Percentiles rank a stretch among this genome's conserved stretches.
These are phyloP conservation scores for Xylaria sp. DNA, from an alignment of 2,329 filamentous ascomycete species.

Conservation along the genomic window DNA sequence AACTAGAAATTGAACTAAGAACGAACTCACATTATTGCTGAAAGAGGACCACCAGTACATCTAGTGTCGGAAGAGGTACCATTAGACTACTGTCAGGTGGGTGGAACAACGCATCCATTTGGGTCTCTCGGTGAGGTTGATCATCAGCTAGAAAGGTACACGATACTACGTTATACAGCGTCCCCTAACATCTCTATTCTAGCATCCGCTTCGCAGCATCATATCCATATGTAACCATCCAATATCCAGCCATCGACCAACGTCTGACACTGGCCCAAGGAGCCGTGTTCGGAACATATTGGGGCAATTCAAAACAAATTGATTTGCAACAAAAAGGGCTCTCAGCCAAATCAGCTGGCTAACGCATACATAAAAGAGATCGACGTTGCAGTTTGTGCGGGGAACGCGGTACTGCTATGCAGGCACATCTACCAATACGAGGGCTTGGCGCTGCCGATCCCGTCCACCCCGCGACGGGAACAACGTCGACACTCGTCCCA, in stretches of 20 bases:
- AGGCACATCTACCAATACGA: conserved; percentile 33
- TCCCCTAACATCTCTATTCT: background rate
- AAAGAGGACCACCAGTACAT: background rate
- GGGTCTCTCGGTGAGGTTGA: background rate
- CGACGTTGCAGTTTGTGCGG: conserved; percentile 25
- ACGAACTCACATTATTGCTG: background rate
- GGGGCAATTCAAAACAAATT: background rate
- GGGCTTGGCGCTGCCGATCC: conserved; percentile 38
- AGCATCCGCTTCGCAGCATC: conserved; percentile 1
- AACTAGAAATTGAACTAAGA: background rate
- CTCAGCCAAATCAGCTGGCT: background rate
- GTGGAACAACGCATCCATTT: background rate
- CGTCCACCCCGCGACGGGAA: conserved; percentile 17
- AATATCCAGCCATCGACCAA: background rate
- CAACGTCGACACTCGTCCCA: background rate
- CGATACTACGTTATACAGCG: conserved; percentile 2
- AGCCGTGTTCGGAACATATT: conserved; percentile 16
- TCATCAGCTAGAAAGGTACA: background rate
- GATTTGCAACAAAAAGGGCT: background rate
- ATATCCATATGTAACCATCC: background rate
- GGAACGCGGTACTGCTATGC: conserved; percentile 28
- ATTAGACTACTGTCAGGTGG: background rate
- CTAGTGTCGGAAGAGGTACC: background rate
- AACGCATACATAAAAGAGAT: conserved; percentile 8
- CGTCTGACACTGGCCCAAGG: background rate